Base-by-base conservation (phyloP, 2,329 filamentous ascomycete species). In the Nemania bipapillata region DNA sequence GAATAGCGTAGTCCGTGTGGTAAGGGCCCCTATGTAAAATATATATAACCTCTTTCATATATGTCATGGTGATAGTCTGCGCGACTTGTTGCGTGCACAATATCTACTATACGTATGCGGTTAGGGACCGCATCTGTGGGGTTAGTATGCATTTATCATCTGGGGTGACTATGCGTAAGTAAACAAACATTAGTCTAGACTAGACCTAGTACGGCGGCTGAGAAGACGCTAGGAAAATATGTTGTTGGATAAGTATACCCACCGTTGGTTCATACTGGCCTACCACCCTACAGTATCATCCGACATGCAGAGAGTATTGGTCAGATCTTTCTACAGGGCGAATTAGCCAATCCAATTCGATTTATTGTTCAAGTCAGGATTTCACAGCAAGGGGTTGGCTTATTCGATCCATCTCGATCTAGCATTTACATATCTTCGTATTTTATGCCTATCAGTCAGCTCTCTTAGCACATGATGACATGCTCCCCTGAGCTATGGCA, bases 341-440 rank as follows among this genome's bases (percentile, higher is more conserved):
- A 65, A 37, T 35, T 28, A 35, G 17, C 54, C 45, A 57, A 65
- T 54, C 22, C n/a, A 26, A 37, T 26, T 47, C 9, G 12, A 26
- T 30, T 20, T 60, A 50, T 49, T 56, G 12, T 40, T 56, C 12
- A 12, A 26, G 28, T 20, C 40, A 22, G 4, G 63, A 35, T 26
- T 28, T 62, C 32, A 52, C 30, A 20, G 57, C 40, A 60, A 22
- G 45, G 40, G 24, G 26, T 45, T 52, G n/a, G 15, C 20, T 53
- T 54, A 28, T 45, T 52, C 5, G 22, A 57, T 47, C 24, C 20
- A 40, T 24, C 28, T 35, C 3, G 15, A 50, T 35, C 30, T 17
- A 50, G 28, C 35, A n/a, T 22, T 22, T 11, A 4, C 30, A 32
- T 4, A 58, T 22, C 20, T 26, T 8, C 35, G 9, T 15, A 40